Percentiles rank a stretch among this genome's conserved stretches.
Conservation (phyloP, 2,329 filamentous ascomycete genomes). For the Bipolaris gigantea region DNA sequence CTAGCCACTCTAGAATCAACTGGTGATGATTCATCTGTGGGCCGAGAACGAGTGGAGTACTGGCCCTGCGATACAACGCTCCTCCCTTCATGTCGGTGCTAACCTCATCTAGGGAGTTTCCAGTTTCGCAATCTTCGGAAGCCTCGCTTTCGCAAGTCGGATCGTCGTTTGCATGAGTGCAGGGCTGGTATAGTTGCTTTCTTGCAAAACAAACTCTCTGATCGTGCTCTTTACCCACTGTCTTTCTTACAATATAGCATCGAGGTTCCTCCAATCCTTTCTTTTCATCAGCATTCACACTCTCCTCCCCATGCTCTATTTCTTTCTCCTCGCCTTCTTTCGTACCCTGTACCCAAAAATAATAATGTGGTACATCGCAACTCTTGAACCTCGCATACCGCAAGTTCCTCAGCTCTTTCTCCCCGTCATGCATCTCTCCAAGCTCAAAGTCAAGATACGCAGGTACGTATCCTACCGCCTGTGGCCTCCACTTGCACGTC, state of each 20-base stretch:
- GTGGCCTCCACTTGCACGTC: conserved; percentile 20
- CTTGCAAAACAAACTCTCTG: neutral
- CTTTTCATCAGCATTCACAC: too few species aligned
- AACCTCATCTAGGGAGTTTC: neutral
- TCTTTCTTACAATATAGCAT: too few species aligned
- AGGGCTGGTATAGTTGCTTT: neutral
- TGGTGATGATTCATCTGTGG: too few species aligned
- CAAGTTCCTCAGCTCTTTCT: conserved; percentile 21
- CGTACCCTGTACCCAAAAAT: conserved; percentile 32
- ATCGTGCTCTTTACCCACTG: too few species aligned
- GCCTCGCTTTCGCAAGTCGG: neutral
- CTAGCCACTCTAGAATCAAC: neutral
- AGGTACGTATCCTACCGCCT: conserved; percentile 30
- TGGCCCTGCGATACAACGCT: neutral
- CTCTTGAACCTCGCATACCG: conserved; percentile 34
- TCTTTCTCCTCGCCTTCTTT: neutral
- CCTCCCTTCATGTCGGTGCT: neutral
- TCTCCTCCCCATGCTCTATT: too few species aligned
- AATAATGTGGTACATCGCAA: conserved; percentile 39
- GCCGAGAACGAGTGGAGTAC: neutral
- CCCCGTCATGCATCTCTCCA: neutral
- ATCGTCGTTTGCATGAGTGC: neutral
- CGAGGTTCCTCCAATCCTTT: too few species aligned
- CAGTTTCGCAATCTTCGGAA: neutral
- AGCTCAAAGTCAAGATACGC: conserved; percentile 27